These are phyloP conservation scores for Auricularia sp. DNA, from an alignment of 768 basidiomycete species.

Conservation along the genomic window DNA sequence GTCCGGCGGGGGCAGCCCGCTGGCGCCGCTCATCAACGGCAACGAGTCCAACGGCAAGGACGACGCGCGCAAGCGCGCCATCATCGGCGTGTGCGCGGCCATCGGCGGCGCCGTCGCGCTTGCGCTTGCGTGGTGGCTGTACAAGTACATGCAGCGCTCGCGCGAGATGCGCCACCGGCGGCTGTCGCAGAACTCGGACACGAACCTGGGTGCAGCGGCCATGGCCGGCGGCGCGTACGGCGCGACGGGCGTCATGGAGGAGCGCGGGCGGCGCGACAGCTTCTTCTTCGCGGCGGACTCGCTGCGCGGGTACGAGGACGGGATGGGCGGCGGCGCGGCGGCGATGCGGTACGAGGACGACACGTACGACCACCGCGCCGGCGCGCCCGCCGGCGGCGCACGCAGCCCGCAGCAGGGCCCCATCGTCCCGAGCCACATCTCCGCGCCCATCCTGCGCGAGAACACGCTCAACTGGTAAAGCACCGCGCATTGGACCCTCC, in stretches of 20 bases:
- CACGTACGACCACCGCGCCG: conserved; percentile 24
- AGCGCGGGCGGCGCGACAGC: conserved; percentile 46
- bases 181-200: conserved; percentile 33
- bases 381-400: conserved; percentile 26
- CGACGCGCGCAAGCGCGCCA: conserved; percentile 64
- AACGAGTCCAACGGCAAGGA: conserved; percentile 15
- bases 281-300: conserved; percentile 87
- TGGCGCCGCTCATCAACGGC: conserved; percentile 13
- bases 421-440: conserved; percentile 53
- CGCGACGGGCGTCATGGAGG: conserved; percentile 25
- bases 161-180: conserved; percentile 62
- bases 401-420: conserved; percentile 37
- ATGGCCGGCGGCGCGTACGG: conserved; percentile 68
- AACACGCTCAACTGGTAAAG: conserved; percentile 80
- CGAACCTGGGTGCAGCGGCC: conserved; percentile 32
- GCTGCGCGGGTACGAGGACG: conserved; percentile 46
- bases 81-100: conserved; percentile 82
- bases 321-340: conserved; percentile 9
- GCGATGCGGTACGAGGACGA: conserved; percentile 21
- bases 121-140: conserved; percentile 61
- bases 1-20: conserved; percentile 12
- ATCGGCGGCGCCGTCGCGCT: conserved; percentile 70
- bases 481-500: not conserved
- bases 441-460: conserved; percentile 65
- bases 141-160: conserved; percentile 55